A percentile compares a stretch with the other conserved stretches of the same genome.
These are phyloP conservation scores for Neurospora sp. DNA, from an alignment of 495 filamentous ascomycete species.

Conservation along the genomic window DNA sequence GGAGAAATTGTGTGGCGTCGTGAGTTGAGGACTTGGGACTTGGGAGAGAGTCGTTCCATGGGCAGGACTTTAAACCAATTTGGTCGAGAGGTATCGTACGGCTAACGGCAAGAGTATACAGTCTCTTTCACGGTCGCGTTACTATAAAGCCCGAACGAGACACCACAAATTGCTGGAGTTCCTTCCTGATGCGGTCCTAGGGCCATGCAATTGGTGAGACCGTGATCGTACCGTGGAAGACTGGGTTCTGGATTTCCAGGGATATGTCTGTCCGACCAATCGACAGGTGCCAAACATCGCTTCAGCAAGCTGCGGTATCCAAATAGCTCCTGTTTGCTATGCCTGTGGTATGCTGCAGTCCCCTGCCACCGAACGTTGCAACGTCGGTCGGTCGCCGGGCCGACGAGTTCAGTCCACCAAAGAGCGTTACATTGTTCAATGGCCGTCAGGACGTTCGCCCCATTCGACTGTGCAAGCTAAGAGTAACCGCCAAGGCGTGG, in stretches of 20 bases:
- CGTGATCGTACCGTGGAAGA: neutral
- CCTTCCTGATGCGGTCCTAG: neutral
- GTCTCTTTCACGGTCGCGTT: neutral
- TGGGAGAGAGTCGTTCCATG: neutral
- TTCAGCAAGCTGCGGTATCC: neutral
- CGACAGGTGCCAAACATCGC: neutral
- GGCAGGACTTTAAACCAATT: neutral
- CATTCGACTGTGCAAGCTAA: neutral
- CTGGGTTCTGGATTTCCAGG: neutral
- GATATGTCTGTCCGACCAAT: neutral
- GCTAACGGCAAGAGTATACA: neutral
- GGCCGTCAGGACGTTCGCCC: neutral
- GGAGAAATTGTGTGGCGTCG: neutral
- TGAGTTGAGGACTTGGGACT: neutral
- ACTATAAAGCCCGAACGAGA: neutral
- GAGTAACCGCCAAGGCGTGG: neutral
- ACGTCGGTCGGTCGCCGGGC: neutral
- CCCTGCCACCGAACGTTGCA: neutral
- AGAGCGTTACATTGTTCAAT: neutral
- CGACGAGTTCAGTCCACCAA: neutral
- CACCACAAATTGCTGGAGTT: neutral
- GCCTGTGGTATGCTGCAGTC: neutral
- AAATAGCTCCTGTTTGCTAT: neutral
- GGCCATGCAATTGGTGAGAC: neutral
- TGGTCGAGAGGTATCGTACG: neutral